A percentile compares a stretch with the other conserved stretches of the same genome.
Conservation (phyloP, 768 basidiomycete genomes). For the Collybia sp. region DNA sequence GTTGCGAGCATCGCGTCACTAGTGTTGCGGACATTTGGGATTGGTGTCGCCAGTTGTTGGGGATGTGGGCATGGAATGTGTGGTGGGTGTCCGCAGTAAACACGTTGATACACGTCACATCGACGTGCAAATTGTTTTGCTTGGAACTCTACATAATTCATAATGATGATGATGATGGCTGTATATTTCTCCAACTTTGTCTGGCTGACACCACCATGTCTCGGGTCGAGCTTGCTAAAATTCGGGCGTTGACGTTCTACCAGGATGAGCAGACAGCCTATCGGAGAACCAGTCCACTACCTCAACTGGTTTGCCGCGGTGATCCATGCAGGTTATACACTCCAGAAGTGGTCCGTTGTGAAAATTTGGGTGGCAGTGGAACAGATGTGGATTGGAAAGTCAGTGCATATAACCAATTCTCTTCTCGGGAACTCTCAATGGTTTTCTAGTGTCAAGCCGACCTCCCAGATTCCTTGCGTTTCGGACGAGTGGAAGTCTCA, state of each 20-base stretch:
- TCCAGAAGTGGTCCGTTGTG: constrained; percentile 84
- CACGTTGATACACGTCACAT: constrained; percentile 27
- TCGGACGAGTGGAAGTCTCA: constrained; percentile 80
- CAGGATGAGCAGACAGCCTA: constrained; percentile 58
- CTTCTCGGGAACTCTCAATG: neutral
- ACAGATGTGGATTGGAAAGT: constrained; percentile 91
- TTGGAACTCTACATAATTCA: constrained; percentile 8
- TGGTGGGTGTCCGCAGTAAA: constrained; percentile 48
- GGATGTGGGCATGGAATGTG: constrained; percentile 80
- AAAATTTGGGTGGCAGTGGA: constrained; percentile 72
- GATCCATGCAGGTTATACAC: constrained; percentile 71
- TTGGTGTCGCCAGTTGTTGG: constrained; percentile 78
- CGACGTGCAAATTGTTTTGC: constrained; percentile 84
- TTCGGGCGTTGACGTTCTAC: constrained; percentile 78
- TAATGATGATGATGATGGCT: constrained; percentile 4
- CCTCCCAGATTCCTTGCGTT: constrained; percentile 74
- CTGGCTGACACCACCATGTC: constrained; percentile 41
- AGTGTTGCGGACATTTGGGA: constrained; percentile 65
- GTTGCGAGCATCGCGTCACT: constrained; percentile 81
- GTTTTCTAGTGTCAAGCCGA: constrained; percentile 77
- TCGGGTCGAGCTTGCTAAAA: constrained; percentile 65
- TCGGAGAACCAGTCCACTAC: constrained; percentile 62
- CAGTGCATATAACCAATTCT: constrained; percentile 15
- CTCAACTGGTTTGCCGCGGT: constrained; percentile 80
- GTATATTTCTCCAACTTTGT: neutral